A percentile compares a stretch with the other conserved stretches of the same genome.
Conservation (phyloP, 1,284 basidiomycete species). For the Exobasidium cylindrosporum region DNA sequence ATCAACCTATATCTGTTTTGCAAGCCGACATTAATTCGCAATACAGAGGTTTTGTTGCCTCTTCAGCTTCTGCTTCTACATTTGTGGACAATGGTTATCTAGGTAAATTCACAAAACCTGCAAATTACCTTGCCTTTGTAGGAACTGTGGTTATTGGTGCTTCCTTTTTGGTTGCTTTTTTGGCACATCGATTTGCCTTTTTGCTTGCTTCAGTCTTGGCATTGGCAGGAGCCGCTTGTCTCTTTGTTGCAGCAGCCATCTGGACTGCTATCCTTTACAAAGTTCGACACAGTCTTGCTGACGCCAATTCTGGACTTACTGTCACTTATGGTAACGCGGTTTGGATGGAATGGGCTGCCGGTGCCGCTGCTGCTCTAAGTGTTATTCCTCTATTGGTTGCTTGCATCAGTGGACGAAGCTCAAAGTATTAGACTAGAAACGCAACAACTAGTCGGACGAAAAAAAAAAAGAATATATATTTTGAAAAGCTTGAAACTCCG, state of each 20-base stretch:
- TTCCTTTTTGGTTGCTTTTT: conserved; percentile 41
- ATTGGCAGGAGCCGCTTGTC: conserved; percentile 32
- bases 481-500: too few species aligned
- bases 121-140: conserved; percentile 48
- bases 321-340: conserved; percentile 47
- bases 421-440: conserved; percentile 19
- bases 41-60: conserved; percentile 20
- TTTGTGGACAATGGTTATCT: conserved; percentile 35
- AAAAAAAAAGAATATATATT: neutral
- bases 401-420: conserved; percentile 18
- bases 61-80: conserved; percentile 19
- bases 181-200: conserved; percentile 45
- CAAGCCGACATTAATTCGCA: conserved; percentile 2
- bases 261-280: conserved; percentile 45
- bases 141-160: conserved; percentile 47
- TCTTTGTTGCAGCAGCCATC: conserved; percentile 44
- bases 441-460: too few species aligned
- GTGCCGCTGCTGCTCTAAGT: conserved; percentile 31
- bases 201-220: conserved; percentile 38
- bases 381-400: conserved; percentile 25
- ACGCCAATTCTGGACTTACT: conserved; percentile 22
- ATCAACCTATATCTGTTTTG: conserved; percentile 27
- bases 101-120: conserved; percentile 34
- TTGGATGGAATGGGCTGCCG: conserved; percentile 50
- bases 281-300: conserved; percentile 23